These are phyloP conservation scores for Candida sakaeoensis DNA, from an alignment of 805 yeast genomes.

Conservation along the genomic window DNA sequence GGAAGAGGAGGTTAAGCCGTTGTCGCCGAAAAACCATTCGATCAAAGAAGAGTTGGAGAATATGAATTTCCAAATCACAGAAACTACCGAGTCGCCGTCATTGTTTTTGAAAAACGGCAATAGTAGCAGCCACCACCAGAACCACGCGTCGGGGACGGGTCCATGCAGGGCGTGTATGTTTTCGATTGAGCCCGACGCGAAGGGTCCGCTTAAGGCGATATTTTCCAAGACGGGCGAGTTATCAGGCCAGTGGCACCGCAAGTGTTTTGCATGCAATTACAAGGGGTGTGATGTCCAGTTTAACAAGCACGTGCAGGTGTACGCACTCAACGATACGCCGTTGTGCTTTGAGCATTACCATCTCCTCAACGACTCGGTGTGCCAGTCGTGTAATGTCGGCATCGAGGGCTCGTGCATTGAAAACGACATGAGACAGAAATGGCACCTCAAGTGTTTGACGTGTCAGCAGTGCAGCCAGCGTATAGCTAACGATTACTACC, in stretches of 20 bases:
- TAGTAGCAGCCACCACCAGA: no score
- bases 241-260: slow-evolving; percentile 91
- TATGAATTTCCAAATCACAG: slow-evolving; percentile 21
- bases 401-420: slow-evolving; percentile 92
- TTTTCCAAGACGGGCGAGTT: slow-evolving; percentile 82
- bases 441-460: slow-evolving; percentile 69
- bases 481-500: slow-evolving; percentile 54
- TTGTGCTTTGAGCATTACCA: slow-evolving; percentile 82
- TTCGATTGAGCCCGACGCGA: slow-evolving; percentile 42
- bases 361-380: slow-evolving; percentile 66
- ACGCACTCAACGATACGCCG: slow-evolving; percentile 75
- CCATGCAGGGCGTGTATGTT: slow-evolving; percentile 74
- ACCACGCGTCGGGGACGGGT: slow-evolving; percentile 62
- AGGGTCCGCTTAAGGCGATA: slow-evolving; percentile 53
- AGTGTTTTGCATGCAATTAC: slow-evolving; percentile 70
- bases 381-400: slow-evolving; percentile 66
- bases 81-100: slow-evolving; percentile 12
- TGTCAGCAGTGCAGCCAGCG: slow-evolving; percentile 57
- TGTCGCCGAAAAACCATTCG: slow-evolving; percentile 31
- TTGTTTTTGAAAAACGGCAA: slow-evolving; percentile 3
- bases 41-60: slow-evolving; percentile 30
- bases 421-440: slow-evolving; percentile 64
- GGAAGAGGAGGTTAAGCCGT: slow-evolving; percentile 21
- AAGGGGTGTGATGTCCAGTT: slow-evolving; percentile 53
- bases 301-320: slow-evolving; percentile 61